These are phyloP conservation scores for rapeseed (Brassica napus) DNA, from an alignment of 345 rosid species.

Conservation along the genomic window Da-Ae NC_063434.1:27242501-27243000, in stretches of 20 bases:
- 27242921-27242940: background rate
- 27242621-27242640: conserved; percentile 5
- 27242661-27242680: conserved; percentile 10
- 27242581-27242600: background rate
- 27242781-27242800: conserved; percentile 2
- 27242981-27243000: background rate
- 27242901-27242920: background rate
- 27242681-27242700: background rate
- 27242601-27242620: background rate
- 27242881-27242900: background rate
- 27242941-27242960: background rate
- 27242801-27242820: background rate
- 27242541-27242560: background rate
- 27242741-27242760: background rate
- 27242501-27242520: background rate
- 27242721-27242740: background rate
- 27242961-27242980: background rate
- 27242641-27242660: background rate
- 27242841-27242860: conserved; percentile 5
- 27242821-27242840: background rate
- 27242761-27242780: background rate
- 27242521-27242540: background rate
- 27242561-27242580: background rate
- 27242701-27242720: background rate
- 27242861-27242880: background rate